Conservation (phyloP, 768 basidiomycete genomes). For the Kwoniella dendrophila region DNA sequence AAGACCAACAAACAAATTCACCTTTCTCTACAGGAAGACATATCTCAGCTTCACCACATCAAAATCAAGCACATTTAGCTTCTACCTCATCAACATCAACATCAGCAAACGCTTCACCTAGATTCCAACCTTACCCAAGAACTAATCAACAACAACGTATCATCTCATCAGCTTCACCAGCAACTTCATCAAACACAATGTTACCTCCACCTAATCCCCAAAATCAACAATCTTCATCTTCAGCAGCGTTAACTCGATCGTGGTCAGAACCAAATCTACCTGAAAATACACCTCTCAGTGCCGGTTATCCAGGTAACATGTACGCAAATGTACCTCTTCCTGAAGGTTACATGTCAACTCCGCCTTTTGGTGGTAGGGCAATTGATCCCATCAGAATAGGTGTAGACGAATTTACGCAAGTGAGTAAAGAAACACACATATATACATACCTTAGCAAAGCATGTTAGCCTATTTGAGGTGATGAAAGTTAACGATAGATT, state of each 20-base stretch:
- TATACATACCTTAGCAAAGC: too few species aligned
- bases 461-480: neutral
- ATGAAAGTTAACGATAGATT: too few species aligned
- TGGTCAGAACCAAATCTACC: conserved; percentile 16
- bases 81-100: neutral
- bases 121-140: conserved; percentile 7
- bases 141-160: neutral
- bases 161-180: conserved; percentile 1
- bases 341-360: conserved; percentile 12
- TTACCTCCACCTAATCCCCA: conserved; percentile 5
- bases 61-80: conserved; percentile 1
- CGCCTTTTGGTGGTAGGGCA: conserved; percentile 7
- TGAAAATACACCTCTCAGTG: conserved; percentile 11
- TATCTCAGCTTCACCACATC: conserved; percentile 4
- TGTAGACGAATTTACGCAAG: conserved; percentile 32
- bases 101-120: neutral
- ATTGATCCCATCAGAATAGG: conserved; percentile 12
- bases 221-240: neutral
- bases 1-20: neutral
- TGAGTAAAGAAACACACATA: too few species aligned
- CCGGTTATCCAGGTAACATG: conserved; percentile 26
- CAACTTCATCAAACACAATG: neutral
- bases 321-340: conserved; percentile 24
- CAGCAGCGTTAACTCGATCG: neutral
- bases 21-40: neutral